A percentile compares a stretch with the other conserved stretches of the same genome.
Conservation (phyloP, 106 monocot genomes). For the Gastrodia elata region DNA sequence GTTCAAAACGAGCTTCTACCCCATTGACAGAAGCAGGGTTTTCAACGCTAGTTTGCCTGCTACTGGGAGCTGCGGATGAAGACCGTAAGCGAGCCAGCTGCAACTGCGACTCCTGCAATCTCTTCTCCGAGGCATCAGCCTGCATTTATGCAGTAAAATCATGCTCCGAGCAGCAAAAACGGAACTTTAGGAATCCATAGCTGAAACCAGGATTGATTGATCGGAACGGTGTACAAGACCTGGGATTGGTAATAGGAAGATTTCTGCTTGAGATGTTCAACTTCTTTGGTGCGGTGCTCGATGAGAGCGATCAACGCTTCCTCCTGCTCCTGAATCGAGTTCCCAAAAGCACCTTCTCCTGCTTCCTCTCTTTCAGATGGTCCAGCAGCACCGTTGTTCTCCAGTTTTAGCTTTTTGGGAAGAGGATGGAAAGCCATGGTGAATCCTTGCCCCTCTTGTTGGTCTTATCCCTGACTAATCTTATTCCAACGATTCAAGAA, state of each 20-base stretch:
- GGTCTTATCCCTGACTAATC: background rate
- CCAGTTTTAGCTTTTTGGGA: conserved; percentile 29
- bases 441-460: background rate
- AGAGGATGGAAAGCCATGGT: conserved; percentile 16
- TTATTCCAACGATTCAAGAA: background rate
- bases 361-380: background rate
- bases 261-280: conserved; percentile 26
- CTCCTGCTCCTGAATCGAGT: conserved; percentile 28
- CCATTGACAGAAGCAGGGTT: background rate
- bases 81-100: conserved; percentile 36
- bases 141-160: conserved; percentile 6
- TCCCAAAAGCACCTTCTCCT: background rate
- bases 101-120: conserved; percentile 29
- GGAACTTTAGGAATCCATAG: background rate
- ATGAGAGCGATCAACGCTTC: conserved; percentile 54
- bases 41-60: background rate
- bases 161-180: background rate
- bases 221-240: conserved; percentile 12
- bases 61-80: background rate
- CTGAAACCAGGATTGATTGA: background rate
- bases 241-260: conserved; percentile 37
- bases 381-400: conserved; percentile 1
- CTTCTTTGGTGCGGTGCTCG: conserved; percentile 36
- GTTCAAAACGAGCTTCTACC: background rate
- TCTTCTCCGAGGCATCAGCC: conserved; percentile 48